phyloP scores from a whole-genome alignment of 2,329 filamentous ascomycete genomes.

The Penicillium sp. region DNA sequence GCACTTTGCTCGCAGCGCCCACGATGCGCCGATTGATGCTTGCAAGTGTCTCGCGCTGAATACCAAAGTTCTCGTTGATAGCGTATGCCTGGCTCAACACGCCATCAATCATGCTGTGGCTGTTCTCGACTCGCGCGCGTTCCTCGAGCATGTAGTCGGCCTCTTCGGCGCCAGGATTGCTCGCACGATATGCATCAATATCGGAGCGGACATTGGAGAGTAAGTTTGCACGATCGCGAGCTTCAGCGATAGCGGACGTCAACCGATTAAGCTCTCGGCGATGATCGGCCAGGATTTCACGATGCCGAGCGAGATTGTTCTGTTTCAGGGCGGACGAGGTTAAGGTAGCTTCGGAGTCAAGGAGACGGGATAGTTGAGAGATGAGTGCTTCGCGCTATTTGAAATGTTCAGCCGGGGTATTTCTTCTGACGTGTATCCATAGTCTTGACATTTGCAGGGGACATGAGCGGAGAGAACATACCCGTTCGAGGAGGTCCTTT shows the following conservation, averaged over 20 bases:
- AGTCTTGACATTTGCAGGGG: neutral
- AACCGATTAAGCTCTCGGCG: constrained; percentile 73
- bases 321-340: constrained; percentile 93
- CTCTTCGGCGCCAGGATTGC: constrained; percentile 75
- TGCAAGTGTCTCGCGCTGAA: constrained; percentile 80
- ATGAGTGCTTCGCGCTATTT: constrained; percentile 73
- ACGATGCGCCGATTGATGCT: constrained; percentile 90
- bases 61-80: constrained; percentile 81
- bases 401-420: constrained; percentile 5
- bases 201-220: constrained; percentile 86
- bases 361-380: constrained; percentile 73
- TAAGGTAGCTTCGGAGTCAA: constrained; percentile 84
- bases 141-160: constrained; percentile 97
- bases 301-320: constrained; percentile 86
- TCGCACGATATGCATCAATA: constrained; percentile 79
- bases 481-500: constrained; percentile 66
- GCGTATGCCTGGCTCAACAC: constrained; percentile 95
- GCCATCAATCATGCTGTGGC: constrained; percentile 80
- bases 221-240: constrained; percentile 82
- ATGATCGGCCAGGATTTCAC: constrained; percentile 84
- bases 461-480: constrained; percentile 8
- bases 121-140: constrained; percentile 76
- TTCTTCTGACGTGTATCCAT: neutral
- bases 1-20: constrained; percentile 80
- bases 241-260: constrained; percentile 64